Conservation (phyloP, 805 yeast genomes). For the Debaryomyces maramus region DNA sequence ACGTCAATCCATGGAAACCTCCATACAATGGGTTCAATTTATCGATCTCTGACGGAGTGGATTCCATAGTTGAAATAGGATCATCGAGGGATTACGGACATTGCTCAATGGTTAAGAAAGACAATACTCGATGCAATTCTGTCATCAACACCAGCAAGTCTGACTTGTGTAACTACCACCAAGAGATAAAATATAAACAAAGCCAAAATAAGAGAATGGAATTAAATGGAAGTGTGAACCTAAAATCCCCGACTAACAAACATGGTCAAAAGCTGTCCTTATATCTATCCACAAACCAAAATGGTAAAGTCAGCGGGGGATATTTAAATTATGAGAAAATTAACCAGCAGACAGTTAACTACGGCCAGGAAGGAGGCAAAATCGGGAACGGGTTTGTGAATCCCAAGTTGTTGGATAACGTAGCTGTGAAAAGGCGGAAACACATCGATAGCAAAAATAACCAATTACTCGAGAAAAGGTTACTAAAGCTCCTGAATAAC, state of each 20-base stretch:
- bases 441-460: conserved; percentile 28
- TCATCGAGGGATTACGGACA: conserved; percentile 62
- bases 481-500: conserved; percentile 21
- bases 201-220: conserved; percentile 71
- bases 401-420: conserved; percentile 44
- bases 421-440: conserved; percentile 35
- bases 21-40: conserved; percentile 48
- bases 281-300: conserved; percentile 28
- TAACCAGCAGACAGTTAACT: conserved; percentile 24
- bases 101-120: conserved; percentile 55
- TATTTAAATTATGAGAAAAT: conserved; percentile 16
- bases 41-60: conserved; percentile 48
- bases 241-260: conserved; percentile 54
- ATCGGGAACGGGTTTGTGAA: conserved; percentile 40
- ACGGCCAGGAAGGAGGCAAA: conserved; percentile 15
- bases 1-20: conserved; percentile 13
- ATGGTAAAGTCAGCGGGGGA: conserved; percentile 12
- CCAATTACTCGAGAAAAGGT: conserved; percentile 37
- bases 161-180: conserved; percentile 70
- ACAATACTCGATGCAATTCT: conserved; percentile 54
- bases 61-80: conserved; percentile 72
- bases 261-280: conserved; percentile 29
- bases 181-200: conserved; percentile 53
- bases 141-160: conserved; percentile 57
- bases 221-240: conserved; percentile 58